Evolutionary conservation across 345 rosid genomes (phyloP).

Genomic region (Camelina hispida): DNA sequence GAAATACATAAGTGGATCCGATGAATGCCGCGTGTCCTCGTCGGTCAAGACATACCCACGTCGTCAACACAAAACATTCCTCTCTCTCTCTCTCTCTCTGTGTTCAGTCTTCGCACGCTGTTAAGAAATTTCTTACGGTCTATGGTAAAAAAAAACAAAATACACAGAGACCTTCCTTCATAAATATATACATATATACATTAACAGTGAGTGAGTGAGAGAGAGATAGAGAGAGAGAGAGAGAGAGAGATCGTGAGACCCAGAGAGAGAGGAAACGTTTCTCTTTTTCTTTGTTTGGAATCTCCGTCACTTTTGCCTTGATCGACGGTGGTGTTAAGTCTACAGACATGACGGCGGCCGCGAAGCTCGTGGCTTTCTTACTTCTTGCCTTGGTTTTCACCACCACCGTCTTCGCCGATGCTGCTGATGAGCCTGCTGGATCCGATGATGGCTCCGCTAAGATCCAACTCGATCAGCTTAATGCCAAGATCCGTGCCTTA

Average conservation of each 20-base stretch:
- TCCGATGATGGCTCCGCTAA: slow-evolving; percentile 51
- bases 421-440: slow-evolving; percentile 31
- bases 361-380: slow-evolving; percentile 51
- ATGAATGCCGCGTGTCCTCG: slow-evolving; percentile 36
- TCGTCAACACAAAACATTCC: slow-evolving; percentile 21
- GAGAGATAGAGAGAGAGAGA: too few species aligned
- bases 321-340: slow-evolving; percentile 31
- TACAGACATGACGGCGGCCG: slow-evolving; percentile 54
- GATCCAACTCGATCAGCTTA: slow-evolving; percentile 65
- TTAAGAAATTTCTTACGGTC: slow-evolving; percentile 41
- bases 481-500: slow-evolving; percentile 71
- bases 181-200: slow-evolving; percentile 27
- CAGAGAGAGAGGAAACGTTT: slow-evolving; percentile 28
- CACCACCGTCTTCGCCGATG: slow-evolving; percentile 51
- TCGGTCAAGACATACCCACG: slow-evolving; percentile 40
- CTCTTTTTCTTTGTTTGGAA: slow-evolving; percentile 21
- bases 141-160: slow-evolving; percentile 42
- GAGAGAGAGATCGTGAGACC: slow-evolving; percentile 7
- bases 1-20: too few species aligned
- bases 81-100: too few species aligned
- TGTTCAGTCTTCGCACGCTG: slow-evolving; percentile 22
- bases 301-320: slow-evolving; percentile 38
- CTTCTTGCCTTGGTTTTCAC: slow-evolving; percentile 51
- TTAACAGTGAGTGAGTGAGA: neutral
- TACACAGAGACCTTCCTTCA: slow-evolving; percentile 9